Percentiles rank a stretch among this genome's conserved stretches.
phyloP scores from a whole-genome alignment of 257 asterid genomes.

The Solanum bulbocastanum region DNA sequence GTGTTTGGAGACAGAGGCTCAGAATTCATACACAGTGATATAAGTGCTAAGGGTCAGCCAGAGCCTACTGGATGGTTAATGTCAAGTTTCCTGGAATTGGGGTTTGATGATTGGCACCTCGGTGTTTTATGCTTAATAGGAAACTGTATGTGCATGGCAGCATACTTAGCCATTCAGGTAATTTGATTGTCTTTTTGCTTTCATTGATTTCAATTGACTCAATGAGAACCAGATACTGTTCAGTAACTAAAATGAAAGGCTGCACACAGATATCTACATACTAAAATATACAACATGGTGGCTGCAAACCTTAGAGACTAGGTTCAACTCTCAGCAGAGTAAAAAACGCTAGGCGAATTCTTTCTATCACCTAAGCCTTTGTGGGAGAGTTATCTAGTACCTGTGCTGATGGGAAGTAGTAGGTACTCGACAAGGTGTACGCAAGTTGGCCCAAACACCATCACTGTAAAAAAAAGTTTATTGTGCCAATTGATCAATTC shows the following conservation, averaged over 20 bases:
- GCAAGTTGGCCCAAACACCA: background rate
- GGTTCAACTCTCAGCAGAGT: background rate
- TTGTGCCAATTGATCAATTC: background rate
- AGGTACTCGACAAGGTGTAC: background rate
- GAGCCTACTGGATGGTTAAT: slow-evolving; percentile 78
- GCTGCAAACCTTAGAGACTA: background rate
- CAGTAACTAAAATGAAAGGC: background rate
- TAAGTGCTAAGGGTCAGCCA: slow-evolving; percentile 84
- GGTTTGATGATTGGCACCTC: slow-evolving; percentile 79
- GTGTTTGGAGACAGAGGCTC: slow-evolving; percentile 59
- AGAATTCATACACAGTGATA: slow-evolving; percentile 50
- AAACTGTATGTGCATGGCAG: slow-evolving; percentile 94
- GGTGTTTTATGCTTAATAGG: slow-evolving; percentile 91
- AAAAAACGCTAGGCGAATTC: background rate
- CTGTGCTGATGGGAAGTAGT: background rate
- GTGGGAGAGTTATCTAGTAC: background rate
- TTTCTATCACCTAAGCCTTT: background rate
- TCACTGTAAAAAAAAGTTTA: background rate
- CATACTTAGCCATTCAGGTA: slow-evolving; percentile 92
- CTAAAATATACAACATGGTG: background rate
- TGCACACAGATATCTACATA: background rate
- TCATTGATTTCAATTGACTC: background rate
- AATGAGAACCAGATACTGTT: background rate
- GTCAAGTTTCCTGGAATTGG: slow-evolving; percentile 49
- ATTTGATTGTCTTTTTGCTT: background rate